Evolutionary conservation across 2,329 filamentous ascomycete genomes (phyloP).

Genomic region (Aspergillaceae sp.): DNA sequence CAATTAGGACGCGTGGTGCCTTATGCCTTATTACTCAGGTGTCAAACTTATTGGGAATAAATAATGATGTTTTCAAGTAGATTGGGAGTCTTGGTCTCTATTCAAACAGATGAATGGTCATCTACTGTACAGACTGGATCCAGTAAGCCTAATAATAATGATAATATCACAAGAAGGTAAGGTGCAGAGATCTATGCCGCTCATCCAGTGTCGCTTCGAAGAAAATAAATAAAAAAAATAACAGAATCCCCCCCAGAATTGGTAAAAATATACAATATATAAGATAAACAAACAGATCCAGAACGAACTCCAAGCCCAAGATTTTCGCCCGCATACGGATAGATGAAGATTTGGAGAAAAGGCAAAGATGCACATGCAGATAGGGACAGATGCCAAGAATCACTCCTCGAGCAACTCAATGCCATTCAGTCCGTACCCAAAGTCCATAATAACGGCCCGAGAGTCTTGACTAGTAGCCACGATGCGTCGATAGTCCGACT

Average conservation of each 20-base stretch:
- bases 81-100: too few relatives aligned
- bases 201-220: background rate
- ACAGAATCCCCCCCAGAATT: too few relatives aligned
- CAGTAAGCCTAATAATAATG: background rate
- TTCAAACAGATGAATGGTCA: background rate
- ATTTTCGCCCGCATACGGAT: too few relatives aligned
- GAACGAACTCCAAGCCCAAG: too few relatives aligned
- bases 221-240: too few relatives aligned
- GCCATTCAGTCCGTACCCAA: constrained; percentile 55
- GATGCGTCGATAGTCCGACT: constrained; percentile 89
- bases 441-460: constrained; percentile 88
- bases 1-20: constrained; percentile 10
- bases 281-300: too few relatives aligned
- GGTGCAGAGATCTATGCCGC: background rate
- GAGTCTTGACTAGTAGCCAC: constrained; percentile 93
- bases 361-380: background rate
- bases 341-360: background rate
- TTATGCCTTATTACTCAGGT: constrained; percentile 3
- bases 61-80: too few relatives aligned
- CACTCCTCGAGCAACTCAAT: constrained; percentile 43
- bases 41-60: background rate
- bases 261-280: too few relatives aligned
- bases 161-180: background rate
- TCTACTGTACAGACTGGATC: background rate
- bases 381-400: constrained; percentile 1